Evolutionary conservation across 805 yeast genomes (phyloP), one percentile per base, ranked within the genome.

Genomic region (Candida wancherniae): DNA sequence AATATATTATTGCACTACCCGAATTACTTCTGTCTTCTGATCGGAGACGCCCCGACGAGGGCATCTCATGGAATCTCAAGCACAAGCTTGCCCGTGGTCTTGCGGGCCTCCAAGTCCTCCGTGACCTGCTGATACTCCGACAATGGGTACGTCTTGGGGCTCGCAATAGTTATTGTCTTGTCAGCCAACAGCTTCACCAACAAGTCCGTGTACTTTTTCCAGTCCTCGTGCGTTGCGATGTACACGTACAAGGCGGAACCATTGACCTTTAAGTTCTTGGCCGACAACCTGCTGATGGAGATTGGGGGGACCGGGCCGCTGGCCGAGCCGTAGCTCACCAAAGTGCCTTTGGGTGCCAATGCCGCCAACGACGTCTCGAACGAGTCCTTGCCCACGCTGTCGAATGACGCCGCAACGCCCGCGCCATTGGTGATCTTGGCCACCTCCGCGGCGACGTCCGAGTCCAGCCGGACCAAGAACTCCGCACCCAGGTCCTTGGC

Each of bases 271-370:
- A 84, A 43, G 50, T 82, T 84, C 59, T 82, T 84, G 3, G 80
- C 53, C 1, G 77, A 41, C 33, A 87, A 62, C 27, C 65, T 55
- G 19, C 40, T 46, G 24, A 84, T 50, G 1, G 59, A 16, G n/a
- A 85, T 44, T 9, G 94, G 90, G 1, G 84, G 78, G 17, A 86
- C 85, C 1, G 77, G 62, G 11, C 97, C 97, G 5, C 88, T 79
- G 6, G 95, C 81, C 49, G 86, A 86, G 37, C 97, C 97, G 49
- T 64, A 86, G 18, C 83, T 71, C 18, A 85, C 77, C 36, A 84
- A 60, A 2, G 84, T 68, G 16, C 97, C 97, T 51, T 77, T 80
- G 50, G 78, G 65, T 8, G 75, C 83, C 16, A 85, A 47, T 1
- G 75, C 59, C 13, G 67, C 71, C 12, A 84, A 44, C 0, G 95